Evolutionary conservation across 352 stramenopile species (phyloP).

Genomic region (Globisporangium carolinianum): DNA sequence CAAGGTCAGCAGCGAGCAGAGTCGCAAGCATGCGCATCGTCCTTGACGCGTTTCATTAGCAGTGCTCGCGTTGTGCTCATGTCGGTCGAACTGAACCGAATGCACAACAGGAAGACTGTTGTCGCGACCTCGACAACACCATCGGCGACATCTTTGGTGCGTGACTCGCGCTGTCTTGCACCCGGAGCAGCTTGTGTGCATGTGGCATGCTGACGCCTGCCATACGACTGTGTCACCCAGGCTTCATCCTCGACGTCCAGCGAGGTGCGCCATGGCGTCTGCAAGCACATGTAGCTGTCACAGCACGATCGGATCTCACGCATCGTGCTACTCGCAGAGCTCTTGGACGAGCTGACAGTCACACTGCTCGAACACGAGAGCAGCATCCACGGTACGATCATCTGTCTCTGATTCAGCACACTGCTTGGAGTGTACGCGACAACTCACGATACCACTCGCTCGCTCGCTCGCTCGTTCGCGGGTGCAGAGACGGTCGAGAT

Average conservation of each 20-base stretch:
- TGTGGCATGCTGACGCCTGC: too few species aligned
- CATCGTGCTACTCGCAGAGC: constrained; percentile 23
- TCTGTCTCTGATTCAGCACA: neutral
- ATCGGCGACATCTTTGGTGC: constrained; percentile 82
- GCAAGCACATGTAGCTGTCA: too few species aligned
- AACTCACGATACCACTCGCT: neutral
- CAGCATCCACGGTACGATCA: constrained; percentile 45
- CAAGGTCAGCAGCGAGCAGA: constrained; percentile 38
- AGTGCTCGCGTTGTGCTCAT: too few species aligned
- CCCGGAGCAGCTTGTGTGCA: neutral
- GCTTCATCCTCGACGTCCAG: constrained; percentile 78
- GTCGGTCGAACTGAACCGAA: too few species aligned
- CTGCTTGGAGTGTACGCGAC: too few species aligned
- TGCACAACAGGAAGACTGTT: constrained; percentile 51
- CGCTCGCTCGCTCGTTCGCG: neutral
- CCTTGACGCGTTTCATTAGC: neutral
- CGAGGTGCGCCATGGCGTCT: constrained; percentile 27
- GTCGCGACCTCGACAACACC: constrained; percentile 67
- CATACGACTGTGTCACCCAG: constrained; percentile 16
- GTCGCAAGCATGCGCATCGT: too few species aligned
- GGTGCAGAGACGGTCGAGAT: constrained; percentile 60
- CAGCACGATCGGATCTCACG: neutral
- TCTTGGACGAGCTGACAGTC: constrained; percentile 70
- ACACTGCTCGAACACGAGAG: constrained; percentile 64
- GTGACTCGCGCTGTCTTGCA: neutral